phyloP scores from a whole-genome alignment of 805 yeast species.

The Sugiyamaella floridensis region DNA sequence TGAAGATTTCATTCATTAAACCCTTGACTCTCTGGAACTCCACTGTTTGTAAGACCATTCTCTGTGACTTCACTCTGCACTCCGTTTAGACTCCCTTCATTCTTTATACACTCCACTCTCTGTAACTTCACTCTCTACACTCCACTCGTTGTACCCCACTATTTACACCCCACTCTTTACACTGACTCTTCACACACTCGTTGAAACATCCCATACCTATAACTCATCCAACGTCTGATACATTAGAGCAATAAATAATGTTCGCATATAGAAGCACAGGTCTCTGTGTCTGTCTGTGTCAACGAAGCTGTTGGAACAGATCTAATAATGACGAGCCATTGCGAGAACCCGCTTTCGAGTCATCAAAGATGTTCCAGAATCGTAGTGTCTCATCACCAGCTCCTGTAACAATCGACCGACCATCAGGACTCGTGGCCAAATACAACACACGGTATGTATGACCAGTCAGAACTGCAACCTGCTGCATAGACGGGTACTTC shows the following conservation, averaged over 20 bases:
- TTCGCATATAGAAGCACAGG: background rate
- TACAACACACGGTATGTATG: conserved; percentile 90
- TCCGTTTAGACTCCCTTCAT: no score
- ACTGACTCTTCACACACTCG: no score
- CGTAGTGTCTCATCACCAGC: conserved; percentile 97
- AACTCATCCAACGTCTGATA: background rate
- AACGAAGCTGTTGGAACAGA: conserved; percentile 20
- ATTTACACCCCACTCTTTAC: no score
- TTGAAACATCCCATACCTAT: no score
- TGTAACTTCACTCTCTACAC: no score
- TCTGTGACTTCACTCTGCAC: no score
- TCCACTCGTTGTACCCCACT: no score
- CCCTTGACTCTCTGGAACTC: no score
- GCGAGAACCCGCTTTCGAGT: conserved; percentile 22
- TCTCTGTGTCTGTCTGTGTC: no score
- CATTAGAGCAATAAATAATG: background rate
- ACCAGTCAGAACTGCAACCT: conserved; percentile 87
- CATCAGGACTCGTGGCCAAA: conserved; percentile 87
- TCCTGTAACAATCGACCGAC: conserved; percentile 93
- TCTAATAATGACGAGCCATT: conserved; percentile 12
- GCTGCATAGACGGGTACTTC: conserved; percentile 91
- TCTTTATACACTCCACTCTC: no score
- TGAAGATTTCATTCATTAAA: no score
- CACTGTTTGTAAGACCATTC: no score
- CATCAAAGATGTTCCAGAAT: conserved; percentile 93